Evolutionary conservation across 1,284 basidiomycete genomes (phyloP).

Genomic region (Acaromyces ingoldii): DNA sequence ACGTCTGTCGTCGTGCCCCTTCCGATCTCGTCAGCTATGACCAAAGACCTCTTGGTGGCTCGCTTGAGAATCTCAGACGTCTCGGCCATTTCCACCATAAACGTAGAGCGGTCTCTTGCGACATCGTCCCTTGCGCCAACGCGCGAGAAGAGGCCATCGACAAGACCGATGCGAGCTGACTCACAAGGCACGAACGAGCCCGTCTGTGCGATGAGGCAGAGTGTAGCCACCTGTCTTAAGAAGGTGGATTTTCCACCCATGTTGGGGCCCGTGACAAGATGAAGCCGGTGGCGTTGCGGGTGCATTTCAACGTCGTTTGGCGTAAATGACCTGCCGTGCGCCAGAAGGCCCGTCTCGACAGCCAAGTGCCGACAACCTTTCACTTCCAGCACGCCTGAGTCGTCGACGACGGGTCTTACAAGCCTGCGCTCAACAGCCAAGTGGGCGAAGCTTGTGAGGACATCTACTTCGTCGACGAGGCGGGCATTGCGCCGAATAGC

Average conservation of each 20-base stretch:
- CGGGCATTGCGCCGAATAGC: constrained; percentile 66
- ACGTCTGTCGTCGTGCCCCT: constrained; percentile 88
- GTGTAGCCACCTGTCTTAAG: constrained; percentile 83
- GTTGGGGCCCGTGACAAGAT: constrained; percentile 88
- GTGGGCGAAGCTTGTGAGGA: constrained; percentile 73
- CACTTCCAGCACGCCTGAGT: constrained; percentile 59
- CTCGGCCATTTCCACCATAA: constrained; percentile 64
- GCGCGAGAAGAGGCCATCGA: constrained; percentile 86
- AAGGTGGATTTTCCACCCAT: constrained; percentile 91
- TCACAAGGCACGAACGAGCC: constrained; percentile 90
- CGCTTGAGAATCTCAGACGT: constrained; percentile 61
- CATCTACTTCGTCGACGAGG: constrained; percentile 82
- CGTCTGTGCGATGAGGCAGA: constrained; percentile 83
- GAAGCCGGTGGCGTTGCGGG: constrained; percentile 62
- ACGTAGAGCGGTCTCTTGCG: constrained; percentile 85
- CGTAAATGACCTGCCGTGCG: neutral
- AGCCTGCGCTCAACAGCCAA: constrained; percentile 75
- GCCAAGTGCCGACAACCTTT: constrained; percentile 81
- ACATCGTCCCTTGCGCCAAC: constrained; percentile 95
- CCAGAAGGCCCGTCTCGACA: constrained; percentile 79
- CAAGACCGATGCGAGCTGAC: constrained; percentile 70
- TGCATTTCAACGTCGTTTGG: neutral
- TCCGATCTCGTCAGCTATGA: constrained; percentile 68
- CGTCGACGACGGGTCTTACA: constrained; percentile 66
- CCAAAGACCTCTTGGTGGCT: constrained; percentile 54